Evolutionary conservation across 306 rosid species (phyloP).

Genomic region (Chamaecrista fasciculata): DNA sequence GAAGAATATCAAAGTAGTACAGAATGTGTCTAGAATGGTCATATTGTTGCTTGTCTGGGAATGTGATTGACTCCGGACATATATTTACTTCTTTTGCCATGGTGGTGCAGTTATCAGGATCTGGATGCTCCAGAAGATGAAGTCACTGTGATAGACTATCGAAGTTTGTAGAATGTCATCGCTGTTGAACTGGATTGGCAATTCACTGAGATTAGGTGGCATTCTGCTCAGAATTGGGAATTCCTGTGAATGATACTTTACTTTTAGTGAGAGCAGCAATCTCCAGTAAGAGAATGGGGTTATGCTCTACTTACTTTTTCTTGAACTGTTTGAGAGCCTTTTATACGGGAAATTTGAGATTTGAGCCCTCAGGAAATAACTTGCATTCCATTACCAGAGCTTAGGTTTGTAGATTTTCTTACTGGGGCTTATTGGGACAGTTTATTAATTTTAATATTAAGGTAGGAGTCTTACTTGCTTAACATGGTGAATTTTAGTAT

Average conservation of each 20-base stretch:
- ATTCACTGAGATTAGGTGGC: constrained; percentile 1
- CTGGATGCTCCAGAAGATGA: constrained; percentile 96
- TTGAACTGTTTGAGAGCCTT: constrained; percentile 11
- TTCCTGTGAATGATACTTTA: constrained; percentile 7
- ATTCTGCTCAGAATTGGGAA: constrained; percentile 15
- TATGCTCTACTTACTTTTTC: constrained; percentile 12
- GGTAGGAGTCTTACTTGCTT: neutral
- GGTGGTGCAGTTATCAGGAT: constrained; percentile 86
- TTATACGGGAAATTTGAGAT: neutral
- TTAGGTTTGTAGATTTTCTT: constrained; percentile 20
- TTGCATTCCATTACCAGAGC: neutral
- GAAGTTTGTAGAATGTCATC: constrained; percentile 64
- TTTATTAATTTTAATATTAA: neutral
- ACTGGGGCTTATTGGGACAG: neutral
- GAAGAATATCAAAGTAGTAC: constrained; percentile 8
- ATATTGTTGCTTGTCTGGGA: neutral
- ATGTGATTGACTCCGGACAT: constrained; percentile 16
- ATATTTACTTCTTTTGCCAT: constrained; percentile 7
- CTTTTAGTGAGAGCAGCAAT: neutral
- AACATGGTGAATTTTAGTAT: no score
- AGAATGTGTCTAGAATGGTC: constrained; percentile 4
- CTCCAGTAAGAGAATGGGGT: constrained; percentile 23
- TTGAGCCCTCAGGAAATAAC: neutral
- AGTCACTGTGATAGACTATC: constrained; percentile 95
- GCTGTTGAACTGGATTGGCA: constrained; percentile 3